A percentile compares a stretch with the other conserved stretches of the same genome.
Conservation (phyloP, 2,329 filamentous ascomycete genomes). For the Trichoderma afroharzianum region DNA sequence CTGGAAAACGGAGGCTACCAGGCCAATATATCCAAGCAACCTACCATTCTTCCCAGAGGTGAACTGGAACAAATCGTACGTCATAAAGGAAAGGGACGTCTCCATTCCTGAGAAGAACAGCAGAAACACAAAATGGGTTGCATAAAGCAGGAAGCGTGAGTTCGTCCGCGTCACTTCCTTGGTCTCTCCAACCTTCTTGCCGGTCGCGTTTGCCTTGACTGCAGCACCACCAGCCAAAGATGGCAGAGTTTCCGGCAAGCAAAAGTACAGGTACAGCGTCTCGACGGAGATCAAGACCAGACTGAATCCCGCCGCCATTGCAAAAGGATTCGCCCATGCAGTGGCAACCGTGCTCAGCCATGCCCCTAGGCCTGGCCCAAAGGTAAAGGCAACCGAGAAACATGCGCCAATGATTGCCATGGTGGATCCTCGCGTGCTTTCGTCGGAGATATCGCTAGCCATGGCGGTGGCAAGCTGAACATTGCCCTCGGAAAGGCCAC, state of each 20-base stretch:
- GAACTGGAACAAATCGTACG: slow-evolving; percentile 87
- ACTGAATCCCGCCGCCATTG: slow-evolving; percentile 84
- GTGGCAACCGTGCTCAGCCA: slow-evolving; percentile 73
- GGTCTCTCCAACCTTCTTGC: slow-evolving; percentile 22
- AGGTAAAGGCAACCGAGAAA: slow-evolving; percentile 96
- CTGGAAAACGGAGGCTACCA: slow-evolving; percentile 88
- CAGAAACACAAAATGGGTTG: slow-evolving; percentile 84
- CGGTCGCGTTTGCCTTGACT: slow-evolving; percentile 21
- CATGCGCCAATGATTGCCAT: slow-evolving; percentile 96
- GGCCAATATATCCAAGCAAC: slow-evolving; percentile 84
- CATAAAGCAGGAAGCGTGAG: slow-evolving; percentile 76
- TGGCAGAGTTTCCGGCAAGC: slow-evolving; percentile 82
- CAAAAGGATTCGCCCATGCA: slow-evolving; percentile 87
- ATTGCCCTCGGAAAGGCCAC: slow-evolving; percentile 92
- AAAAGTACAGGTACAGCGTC: slow-evolving; percentile 80
- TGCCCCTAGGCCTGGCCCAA: slow-evolving; percentile 88
- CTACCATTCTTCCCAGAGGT: slow-evolving; percentile 75
- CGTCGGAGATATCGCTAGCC: slow-evolving; percentile 90
- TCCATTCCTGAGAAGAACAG: slow-evolving; percentile 98
- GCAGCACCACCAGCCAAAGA: slow-evolving; percentile 37
- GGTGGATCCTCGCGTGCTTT: slow-evolving; percentile 76
- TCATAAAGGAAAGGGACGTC: slow-evolving; percentile 96
- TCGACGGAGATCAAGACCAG: slow-evolving; percentile 80
- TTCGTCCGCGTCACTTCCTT: slow-evolving; percentile 61
- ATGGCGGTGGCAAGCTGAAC: slow-evolving; percentile 95